phyloP scores from a whole-genome alignment of 345 rosid species.

The Lumnitzera littorea region DNA sequence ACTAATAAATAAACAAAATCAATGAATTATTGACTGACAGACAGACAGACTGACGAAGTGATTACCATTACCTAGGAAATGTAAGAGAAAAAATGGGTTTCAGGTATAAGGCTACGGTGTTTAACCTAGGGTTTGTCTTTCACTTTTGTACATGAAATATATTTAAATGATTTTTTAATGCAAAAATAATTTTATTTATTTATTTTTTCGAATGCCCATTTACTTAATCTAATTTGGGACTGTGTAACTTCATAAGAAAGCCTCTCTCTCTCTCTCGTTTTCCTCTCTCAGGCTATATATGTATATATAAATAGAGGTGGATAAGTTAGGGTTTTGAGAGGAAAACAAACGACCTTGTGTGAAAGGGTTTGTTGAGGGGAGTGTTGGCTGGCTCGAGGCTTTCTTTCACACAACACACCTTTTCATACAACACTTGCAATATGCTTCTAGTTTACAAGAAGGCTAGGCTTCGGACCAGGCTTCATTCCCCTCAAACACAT shows the following conservation, averaged over 20 bases:
- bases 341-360: background rate
- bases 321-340: background rate
- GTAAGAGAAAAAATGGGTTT: constrained; percentile 8
- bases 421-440: too few relatives aligned
- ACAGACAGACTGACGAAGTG: constrained; percentile 2
- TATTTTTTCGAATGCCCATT: too few relatives aligned
- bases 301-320: background rate
- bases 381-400: constrained; percentile 41
- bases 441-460: background rate
- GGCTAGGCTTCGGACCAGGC: constrained; percentile 39
- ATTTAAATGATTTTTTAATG: background rate
- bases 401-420: constrained; percentile 2
- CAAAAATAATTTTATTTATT: background rate
- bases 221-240: background rate
- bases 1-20: too few relatives aligned
- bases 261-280: background rate
- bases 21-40: background rate
- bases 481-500: constrained; percentile 37
- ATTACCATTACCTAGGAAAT: constrained; percentile 28
- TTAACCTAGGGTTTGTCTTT: too few relatives aligned
- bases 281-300: background rate
- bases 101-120: too few relatives aligned
- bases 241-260: background rate
- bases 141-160: background rate
- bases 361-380: constrained; percentile 22